Percentiles rank a stretch among this genome's conserved stretches.
phyloP scores from a whole-genome alignment of 2,329 filamentous ascomycete genomes.

The Paecilomyces fulvus region DNA sequence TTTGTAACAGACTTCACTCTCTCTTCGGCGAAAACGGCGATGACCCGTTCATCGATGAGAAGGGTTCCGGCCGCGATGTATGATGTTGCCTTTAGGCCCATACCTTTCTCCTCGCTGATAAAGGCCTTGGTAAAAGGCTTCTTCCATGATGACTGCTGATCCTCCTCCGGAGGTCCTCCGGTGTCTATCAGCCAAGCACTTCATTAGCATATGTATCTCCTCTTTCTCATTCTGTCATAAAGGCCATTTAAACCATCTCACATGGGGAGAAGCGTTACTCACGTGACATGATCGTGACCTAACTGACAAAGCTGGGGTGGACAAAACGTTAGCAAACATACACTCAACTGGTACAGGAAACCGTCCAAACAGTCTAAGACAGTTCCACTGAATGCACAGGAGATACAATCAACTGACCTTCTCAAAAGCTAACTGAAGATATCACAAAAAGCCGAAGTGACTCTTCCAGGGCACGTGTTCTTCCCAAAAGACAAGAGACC shows the following conservation, averaged over 20 bases:
- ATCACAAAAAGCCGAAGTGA: not conserved
- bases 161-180: not conserved
- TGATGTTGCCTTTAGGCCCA: not conserved
- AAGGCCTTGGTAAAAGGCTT: not conserved
- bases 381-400: not conserved
- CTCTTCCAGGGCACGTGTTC: not conserved
- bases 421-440: not conserved
- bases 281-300: not conserved
- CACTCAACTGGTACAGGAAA: not conserved
- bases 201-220: not conserved
- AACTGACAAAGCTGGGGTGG: not conserved
- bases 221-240: not conserved
- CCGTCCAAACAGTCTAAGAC: not conserved
- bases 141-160: not conserved
- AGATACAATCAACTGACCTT: not conserved
- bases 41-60: not conserved
- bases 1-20: not conserved
- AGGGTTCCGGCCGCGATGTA: not conserved
- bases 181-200: not conserved
- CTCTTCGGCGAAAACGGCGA: not conserved
- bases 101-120: not conserved
- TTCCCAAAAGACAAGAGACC: not conserved
- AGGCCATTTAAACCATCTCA: not conserved
- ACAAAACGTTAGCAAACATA: not conserved
- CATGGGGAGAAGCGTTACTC: not conserved